These are phyloP conservation scores for Cyberlindnera samutprakarnensis DNA, from an alignment of 805 yeast species.

Conservation along the genomic window DNA sequence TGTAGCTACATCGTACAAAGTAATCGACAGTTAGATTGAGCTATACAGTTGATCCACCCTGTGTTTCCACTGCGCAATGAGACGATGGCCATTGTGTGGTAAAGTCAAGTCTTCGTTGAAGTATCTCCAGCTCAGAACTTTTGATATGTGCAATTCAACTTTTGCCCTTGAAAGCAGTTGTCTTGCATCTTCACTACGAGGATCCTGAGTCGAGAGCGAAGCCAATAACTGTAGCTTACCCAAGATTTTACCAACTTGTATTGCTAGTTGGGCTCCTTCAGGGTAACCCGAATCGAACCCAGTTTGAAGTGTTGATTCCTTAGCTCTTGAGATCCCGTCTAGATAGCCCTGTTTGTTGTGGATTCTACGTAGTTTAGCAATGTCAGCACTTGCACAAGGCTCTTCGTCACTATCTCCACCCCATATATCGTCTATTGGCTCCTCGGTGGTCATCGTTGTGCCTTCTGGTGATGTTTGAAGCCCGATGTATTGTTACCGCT, in stretches of 20 bases:
- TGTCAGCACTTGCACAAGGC: conserved; percentile 17
- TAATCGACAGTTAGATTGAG: too few species aligned
- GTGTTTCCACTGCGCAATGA: conserved; percentile 40
- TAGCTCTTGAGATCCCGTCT: conserved; percentile 66
- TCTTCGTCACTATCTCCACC: conserved; percentile 26
- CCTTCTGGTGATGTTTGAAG: too few species aligned
- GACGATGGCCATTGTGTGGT: conserved; percentile 18
- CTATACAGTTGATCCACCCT: conserved; percentile 7
- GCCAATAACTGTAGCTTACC: conserved; percentile 39
- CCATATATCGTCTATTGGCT: conserved; percentile 26
- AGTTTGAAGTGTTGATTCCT: conserved; percentile 60
- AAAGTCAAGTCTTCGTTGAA: conserved; percentile 39
- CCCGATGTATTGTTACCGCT: too few species aligned
- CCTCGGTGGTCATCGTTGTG: too few species aligned
- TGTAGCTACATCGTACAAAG: too few species aligned
- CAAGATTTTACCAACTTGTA: conserved; percentile 54
- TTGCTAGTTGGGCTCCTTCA: conserved; percentile 64
- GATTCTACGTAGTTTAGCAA: conserved; percentile 40
- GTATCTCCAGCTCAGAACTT: conserved; percentile 44
- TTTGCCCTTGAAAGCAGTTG: conserved; percentile 30
- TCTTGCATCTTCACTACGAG: conserved; percentile 16
- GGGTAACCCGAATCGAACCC: conserved; percentile 84
- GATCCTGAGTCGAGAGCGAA: conserved; percentile 3
- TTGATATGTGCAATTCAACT: conserved; percentile 49
- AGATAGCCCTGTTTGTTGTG: conserved; percentile 79